phyloP scores from a whole-genome alignment of 345 rosid genomes.

The Dimocarpus longan region DNA sequence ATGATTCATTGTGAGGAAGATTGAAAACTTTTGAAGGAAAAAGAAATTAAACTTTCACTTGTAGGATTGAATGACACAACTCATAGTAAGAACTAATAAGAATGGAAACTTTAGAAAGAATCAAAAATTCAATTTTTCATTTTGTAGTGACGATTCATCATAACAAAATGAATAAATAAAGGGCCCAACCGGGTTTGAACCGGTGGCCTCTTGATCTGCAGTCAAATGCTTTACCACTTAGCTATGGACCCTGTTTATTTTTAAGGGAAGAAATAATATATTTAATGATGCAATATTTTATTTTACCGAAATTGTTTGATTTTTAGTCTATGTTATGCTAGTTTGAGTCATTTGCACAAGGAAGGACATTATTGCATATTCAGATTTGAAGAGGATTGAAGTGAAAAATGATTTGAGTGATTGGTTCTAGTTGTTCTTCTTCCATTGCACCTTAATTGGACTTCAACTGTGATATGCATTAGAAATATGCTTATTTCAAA shows the following conservation, averaged over 20 bases:
- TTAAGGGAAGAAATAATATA: background rate
- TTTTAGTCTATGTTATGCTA: no score
- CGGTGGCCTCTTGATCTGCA: constrained; percentile 81
- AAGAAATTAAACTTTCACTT: background rate
- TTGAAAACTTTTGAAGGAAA: background rate
- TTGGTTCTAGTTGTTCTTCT: background rate
- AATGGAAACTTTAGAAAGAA: background rate
- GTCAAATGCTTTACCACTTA: constrained; percentile 92
- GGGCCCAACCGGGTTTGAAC: constrained; percentile 58
- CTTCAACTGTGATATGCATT: background rate
- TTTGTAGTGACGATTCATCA: no score
- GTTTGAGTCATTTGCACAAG: no score
- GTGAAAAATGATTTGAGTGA: background rate
- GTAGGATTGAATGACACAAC: background rate
- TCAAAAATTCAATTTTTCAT: no score
- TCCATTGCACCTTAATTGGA: background rate
- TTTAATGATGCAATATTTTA: background rate
- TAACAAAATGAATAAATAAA: background rate
- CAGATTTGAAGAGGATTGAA: background rate
- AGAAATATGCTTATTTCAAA: background rate
- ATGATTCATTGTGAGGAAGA: no score
- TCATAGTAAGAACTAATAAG: background rate
- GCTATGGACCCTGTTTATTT: constrained; percentile 57
- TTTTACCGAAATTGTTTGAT: no score
- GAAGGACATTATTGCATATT: background rate